Evolutionary conservation across 1,284 basidiomycete genomes (phyloP), one percentile per base, ranked within the genome.

Genomic region (Marasmius sp.): DNA sequence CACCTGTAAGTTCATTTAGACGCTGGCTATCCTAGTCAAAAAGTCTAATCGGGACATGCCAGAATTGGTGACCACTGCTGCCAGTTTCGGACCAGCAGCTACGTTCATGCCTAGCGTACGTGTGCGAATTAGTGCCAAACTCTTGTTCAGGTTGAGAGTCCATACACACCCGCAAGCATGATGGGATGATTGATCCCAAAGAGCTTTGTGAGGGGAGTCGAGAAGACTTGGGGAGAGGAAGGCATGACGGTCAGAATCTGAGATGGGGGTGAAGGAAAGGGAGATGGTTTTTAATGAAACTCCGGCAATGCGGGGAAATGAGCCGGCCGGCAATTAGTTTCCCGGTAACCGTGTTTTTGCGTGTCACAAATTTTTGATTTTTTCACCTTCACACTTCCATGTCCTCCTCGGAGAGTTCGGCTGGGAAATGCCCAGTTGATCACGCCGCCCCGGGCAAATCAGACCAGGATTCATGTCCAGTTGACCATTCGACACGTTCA

Each of bases 151-250:
- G 49, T 54, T 43, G 36, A 18, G 18, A 36, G 52, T 65, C 16
- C 8, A 12, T 38, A 63, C 33, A 68, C 75, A 76, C 79, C 79
- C 54, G 80, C 80, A 53, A 82, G 75, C 84, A 95, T 87, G 74
- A 95, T 84, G 34, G 94, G 94, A 74, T 95, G 93, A 72, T 85
- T 85, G 68, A 95, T 88, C 55, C 82, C 83, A 79, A 95, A 93
- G 60, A 92, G 72, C 70, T 82, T 80, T 1, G 88, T 89, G 63
- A 90, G 77, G 5, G 85, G 84, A 0, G 88, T 90, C 6, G 79
- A 76, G 72, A 90, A 87, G 14, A 88, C 73, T 27, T 83, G 80
- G 22, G 75, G 69, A 36, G 84, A 86, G 55, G 85, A 80, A 54
- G 85, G 82, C 85, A 87, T 87, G 61, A 59, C 68, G 62, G 59